Evolutionary conservation across 441 rosid species (phyloP), one percentile per base, ranked within the genome.

Genomic region (Erodium trifolium): DNA sequence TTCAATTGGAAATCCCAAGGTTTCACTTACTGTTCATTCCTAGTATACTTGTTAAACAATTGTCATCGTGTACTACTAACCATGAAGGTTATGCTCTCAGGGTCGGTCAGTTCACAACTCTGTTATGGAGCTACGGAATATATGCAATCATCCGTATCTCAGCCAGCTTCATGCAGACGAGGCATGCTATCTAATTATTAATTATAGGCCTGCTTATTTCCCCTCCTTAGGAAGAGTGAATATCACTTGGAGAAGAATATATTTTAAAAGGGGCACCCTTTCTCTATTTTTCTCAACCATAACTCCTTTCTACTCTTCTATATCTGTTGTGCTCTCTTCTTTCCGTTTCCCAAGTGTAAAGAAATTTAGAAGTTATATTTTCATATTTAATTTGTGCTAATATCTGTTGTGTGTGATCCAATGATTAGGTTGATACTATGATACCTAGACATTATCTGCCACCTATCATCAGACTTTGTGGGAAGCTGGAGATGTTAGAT

Each of bases 401-500:
- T 62, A 62, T 62, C 16, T 12, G 8, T 27, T 62, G 14, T 62
- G 16, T 62, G 27, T 62, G 37, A 62, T 12, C 37, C 35, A 62
- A 27, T 62, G 11, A 12, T 62, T 78, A 93, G 98, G 92, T 93
- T 73, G 92, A 90, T 74, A 72, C 68, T 80, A 74, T 82, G 65
- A 82, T 93, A 72, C 98, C 97, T 5, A 82, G 72, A 78, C 97
- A 93, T 82, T 93, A 83, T 85, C 88, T 93, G 76, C 97, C 90
- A 57, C 82, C 97, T 63, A 79, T 90, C 68, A 35, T 92, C 70
- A 86, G 98, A 72, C 89, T 84, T 65, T 93, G 98, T 72, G 98
- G 98, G 71, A 92, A 93, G 89, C 98, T 93, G 79, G 98, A 93
- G 90, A 93, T 93, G 98, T 75, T 92, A 66, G 98, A 92, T 82